Base-by-base conservation (phyloP, 331 rosid genomes). In the Acacia concinna region DNA sequence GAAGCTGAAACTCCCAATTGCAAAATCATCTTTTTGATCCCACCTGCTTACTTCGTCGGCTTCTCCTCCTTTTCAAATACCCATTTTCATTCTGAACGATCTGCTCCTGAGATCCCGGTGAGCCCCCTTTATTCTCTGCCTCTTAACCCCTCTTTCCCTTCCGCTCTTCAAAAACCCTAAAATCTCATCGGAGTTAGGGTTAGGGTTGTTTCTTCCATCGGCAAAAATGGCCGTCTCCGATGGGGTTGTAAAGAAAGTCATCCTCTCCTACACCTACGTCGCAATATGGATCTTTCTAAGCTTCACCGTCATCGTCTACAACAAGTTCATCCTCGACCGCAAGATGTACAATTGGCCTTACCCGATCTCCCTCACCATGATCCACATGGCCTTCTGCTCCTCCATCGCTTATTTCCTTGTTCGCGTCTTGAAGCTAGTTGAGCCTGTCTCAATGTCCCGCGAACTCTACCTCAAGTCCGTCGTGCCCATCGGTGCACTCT, bases 301-400 rank as follows among this genome's bases (percentile, higher is more conserved):
- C 38, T 74, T 74, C 68, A 56, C 68, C 5, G 78, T 74, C 5
- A 74, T 74, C 38, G 78, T 74, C 14, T 74, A 6, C 78, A 74
- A 56, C 78, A 74, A 74, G 52, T 74, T 56, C 68, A 74, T 74
- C 54, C 78, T 74, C 0, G 78, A 74, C 7, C 78, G 38, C 35
- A 37, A 74, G 68, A 74, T 74, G 78, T 74, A 74, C 68, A 56
- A 74, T 27, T 74, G 78, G 78, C 78, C 78, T 3, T 74, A 14
- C 18, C 78, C 78, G 0, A 74, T 74, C 34, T 74, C 78, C 4
- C 68, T 74, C 25, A 74, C 78, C 25, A 74, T 74, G 78, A 74
- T 74, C 78, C 78, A 74, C 78, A 74, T 74, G 78, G 78, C 52
- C 2, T 74, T 74, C 35, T 74, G 78, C 51, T 74, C 78, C 15